phyloP scores from a whole-genome alignment of 1,284 basidiomycete genomes.

The Boletus smithii region DNA sequence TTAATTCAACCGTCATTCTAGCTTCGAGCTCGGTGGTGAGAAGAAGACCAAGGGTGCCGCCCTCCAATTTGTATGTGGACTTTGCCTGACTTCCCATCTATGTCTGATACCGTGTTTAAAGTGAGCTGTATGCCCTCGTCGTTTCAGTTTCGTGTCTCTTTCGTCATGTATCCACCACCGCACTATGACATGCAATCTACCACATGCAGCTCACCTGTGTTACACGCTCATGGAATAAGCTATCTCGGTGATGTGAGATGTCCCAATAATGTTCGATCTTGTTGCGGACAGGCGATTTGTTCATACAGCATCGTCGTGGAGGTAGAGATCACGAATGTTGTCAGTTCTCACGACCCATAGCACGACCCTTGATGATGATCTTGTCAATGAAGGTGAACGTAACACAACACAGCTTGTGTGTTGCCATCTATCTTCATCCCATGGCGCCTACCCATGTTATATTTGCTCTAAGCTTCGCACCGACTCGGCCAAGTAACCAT shows the following conservation, averaged over 20 bases:
- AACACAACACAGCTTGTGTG: background rate
- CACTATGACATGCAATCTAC: conserved; percentile 28
- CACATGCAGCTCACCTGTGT: conserved; percentile 16
- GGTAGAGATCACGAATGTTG: too few relatives aligned
- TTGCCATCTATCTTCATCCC: background rate
- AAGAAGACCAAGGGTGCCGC: conserved; percentile 99
- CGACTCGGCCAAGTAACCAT: too few relatives aligned
- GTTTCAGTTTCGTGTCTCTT: conserved; percentile 18
- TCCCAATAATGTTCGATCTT: background rate
- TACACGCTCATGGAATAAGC: background rate
- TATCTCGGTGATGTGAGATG: background rate
- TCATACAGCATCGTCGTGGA: too few relatives aligned
- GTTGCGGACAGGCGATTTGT: background rate
- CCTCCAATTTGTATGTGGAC: conserved; percentile 77
- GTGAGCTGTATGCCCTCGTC: conserved; percentile 23
- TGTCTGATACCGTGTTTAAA: conserved; percentile 13
- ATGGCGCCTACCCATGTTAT: background rate
- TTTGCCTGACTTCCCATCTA: background rate
- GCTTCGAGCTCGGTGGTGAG: conserved; percentile 99
- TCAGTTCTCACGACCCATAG: background rate
- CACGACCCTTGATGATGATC: background rate
- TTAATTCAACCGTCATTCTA: conserved; percentile 36
- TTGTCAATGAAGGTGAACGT: background rate
- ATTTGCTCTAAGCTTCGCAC: background rate
- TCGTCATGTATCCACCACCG: conserved; percentile 27